These are phyloP conservation scores for Nissolia schottii DNA, from an alignment of 306 rosid genomes.

Conservation along the genomic window DNA sequence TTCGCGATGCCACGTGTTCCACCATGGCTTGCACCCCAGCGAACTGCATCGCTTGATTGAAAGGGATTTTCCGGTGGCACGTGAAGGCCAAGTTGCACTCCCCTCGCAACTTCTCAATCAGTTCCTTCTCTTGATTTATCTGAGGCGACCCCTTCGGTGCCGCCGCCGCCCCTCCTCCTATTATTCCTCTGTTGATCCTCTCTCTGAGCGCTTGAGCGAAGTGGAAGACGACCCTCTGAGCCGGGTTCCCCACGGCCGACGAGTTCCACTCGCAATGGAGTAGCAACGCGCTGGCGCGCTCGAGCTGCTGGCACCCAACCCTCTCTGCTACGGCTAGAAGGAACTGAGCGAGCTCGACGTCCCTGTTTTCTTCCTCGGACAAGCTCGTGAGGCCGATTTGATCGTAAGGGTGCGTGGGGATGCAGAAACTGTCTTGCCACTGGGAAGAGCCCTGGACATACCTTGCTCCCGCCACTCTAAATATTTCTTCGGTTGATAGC, in stretches of 20 bases:
- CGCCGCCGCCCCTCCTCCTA: conserved; percentile 25
- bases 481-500: conserved; percentile 49
- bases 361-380: conserved; percentile 45
- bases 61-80: conserved; percentile 40
- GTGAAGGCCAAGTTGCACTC: background rate
- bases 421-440: conserved; percentile 26
- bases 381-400: conserved; percentile 26
- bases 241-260: conserved; percentile 24
- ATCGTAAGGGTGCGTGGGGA: conserved; percentile 44
- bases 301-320: conserved; percentile 45
- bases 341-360: conserved; percentile 55
- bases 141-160: background rate
- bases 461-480: conserved; percentile 60
- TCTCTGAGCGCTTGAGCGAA: conserved; percentile 47
- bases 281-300: conserved; percentile 47
- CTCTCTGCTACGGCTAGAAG: conserved; percentile 61
- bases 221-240: conserved; percentile 40
- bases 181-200: conserved; percentile 41
- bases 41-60: conserved; percentile 37
- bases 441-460: conserved; percentile 42
- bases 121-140: background rate
- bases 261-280: conserved; percentile 36
- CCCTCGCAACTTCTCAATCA: background rate
- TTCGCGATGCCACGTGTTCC: conserved; percentile 40
- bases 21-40: conserved; percentile 45